phyloP scores from a whole-genome alignment of 2,329 filamentous ascomycete species.

The Penicillium sp. region DNA sequence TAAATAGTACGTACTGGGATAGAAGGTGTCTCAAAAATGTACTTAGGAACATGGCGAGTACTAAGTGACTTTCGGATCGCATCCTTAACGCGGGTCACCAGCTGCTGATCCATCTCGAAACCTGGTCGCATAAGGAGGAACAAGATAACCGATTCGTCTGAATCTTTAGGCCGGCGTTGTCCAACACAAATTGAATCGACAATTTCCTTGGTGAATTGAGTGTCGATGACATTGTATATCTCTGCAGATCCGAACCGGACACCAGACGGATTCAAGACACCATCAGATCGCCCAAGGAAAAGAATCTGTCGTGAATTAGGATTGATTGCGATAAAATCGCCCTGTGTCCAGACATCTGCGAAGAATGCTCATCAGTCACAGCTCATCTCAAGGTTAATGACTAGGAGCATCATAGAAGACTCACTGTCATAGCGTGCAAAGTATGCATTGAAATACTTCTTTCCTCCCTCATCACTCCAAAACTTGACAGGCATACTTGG shows the following conservation, averaged over 20 bases:
- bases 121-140: conserved; percentile 68
- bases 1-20: conserved; percentile 68
- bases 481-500: conserved; percentile 76
- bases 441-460: conserved; percentile 61
- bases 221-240: conserved; percentile 73
- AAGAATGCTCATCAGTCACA: background rate
- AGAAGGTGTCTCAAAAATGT: conserved; percentile 78
- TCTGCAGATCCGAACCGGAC: conserved; percentile 83
- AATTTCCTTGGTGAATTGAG: conserved; percentile 65
- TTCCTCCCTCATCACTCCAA: conserved; percentile 60
- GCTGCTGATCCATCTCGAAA: conserved; percentile 56
- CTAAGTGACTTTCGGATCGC: conserved; percentile 71
- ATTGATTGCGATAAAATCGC: conserved; percentile 77
- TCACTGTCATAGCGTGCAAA: conserved; percentile 64
- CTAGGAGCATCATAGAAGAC: background rate
- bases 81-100: conserved; percentile 67
- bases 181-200: conserved; percentile 81
- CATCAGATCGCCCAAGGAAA: conserved; percentile 60
- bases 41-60: conserved; percentile 77
- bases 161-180: conserved; percentile 68
- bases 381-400: background rate
- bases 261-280: conserved; percentile 79
- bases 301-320: conserved; percentile 65
- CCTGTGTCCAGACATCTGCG: conserved; percentile 65
- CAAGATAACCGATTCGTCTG: conserved; percentile 64